These are phyloP conservation scores for Trichoderma pleuroti DNA, from an alignment of 2,329 filamentous ascomycete genomes.

Conservation along the genomic window DNA sequence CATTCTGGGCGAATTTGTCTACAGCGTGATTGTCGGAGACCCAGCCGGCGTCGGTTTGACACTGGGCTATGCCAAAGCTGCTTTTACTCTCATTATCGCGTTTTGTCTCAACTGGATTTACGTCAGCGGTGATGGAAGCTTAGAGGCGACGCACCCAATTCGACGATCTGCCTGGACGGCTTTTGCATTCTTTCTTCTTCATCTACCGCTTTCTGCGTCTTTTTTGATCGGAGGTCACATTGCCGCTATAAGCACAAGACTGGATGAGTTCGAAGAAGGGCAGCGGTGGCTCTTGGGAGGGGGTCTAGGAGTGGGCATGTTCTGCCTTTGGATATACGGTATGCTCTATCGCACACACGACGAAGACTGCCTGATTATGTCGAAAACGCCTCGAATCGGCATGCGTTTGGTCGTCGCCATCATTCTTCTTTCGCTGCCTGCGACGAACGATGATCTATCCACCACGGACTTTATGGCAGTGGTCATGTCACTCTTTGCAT, in stretches of 20 bases:
- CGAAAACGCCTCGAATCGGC: constrained; percentile 34
- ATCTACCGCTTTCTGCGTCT: constrained; percentile 43
- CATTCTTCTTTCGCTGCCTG: constrained; percentile 35
- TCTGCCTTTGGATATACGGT: constrained; percentile 42
- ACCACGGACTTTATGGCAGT: constrained; percentile 38
- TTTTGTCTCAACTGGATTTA: constrained; percentile 52
- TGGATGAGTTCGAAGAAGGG: constrained; percentile 39
- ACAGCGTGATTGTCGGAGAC: constrained; percentile 45
- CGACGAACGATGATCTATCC: constrained; percentile 32
- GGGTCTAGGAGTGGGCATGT: constrained; percentile 43
- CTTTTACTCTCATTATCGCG: constrained; percentile 48
- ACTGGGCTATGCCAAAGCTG: constrained; percentile 40
- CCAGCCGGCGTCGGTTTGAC: constrained; percentile 45
- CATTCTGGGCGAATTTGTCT: constrained; percentile 49
- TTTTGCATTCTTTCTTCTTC: constrained; percentile 44
- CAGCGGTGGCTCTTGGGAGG: constrained; percentile 48
- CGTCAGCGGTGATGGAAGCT: constrained; percentile 45
- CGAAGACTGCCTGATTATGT: constrained; percentile 32
- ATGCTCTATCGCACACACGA: constrained; percentile 41
- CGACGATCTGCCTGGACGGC: constrained; percentile 43
- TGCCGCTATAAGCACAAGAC: constrained; percentile 38
- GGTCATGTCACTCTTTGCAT: constrained; percentile 42
- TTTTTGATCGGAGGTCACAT: constrained; percentile 48
- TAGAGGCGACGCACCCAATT: constrained; percentile 42
- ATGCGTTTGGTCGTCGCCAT: constrained; percentile 34